A percentile compares a stretch with the other conserved stretches of the same genome.
phyloP scores from a whole-genome alignment of 192 early-diverging fungal genomes.

The Powellomyces hirtus region DNA sequence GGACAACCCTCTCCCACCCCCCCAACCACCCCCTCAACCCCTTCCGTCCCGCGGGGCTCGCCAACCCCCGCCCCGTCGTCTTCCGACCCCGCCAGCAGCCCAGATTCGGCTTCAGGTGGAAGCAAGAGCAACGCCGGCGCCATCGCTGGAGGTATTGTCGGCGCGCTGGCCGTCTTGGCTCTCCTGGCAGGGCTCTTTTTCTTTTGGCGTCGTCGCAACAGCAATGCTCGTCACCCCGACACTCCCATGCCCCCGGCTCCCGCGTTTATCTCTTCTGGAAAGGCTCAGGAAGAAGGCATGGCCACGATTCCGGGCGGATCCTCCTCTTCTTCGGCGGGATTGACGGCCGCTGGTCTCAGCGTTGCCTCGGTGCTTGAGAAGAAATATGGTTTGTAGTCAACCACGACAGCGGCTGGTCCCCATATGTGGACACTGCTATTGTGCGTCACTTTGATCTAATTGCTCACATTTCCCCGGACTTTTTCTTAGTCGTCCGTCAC shows the following conservation, averaged over 20 bases:
- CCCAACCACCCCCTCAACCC: neutral
- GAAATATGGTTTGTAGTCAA: constrained; percentile 27
- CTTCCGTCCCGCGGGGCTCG: neutral
- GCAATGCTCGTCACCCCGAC: neutral
- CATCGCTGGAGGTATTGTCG: constrained; percentile 22
- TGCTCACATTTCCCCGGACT: neutral
- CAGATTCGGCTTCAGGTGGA: neutral
- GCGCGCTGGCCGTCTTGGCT: constrained; percentile 13
- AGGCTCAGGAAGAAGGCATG: constrained; percentile 14
- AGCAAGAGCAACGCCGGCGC: constrained; percentile 10
- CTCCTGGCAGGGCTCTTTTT: constrained; percentile 5
- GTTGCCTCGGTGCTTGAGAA: constrained; percentile 29
- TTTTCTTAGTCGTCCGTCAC: constrained; percentile 17
- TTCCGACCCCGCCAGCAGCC: neutral
- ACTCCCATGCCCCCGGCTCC: neutral
- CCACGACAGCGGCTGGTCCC: neutral
- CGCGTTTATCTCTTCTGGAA: neutral
- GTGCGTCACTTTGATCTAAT: neutral
- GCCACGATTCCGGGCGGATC: neutral
- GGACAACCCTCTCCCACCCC: neutral
- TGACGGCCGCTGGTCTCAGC: constrained; percentile 1
- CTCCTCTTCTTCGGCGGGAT: constrained; percentile 7
- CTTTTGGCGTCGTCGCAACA: constrained; percentile 13
- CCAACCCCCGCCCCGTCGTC: neutral
- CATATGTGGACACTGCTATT: too few relatives aligned